Evolutionary conservation across 2,329 filamentous ascomycete species (phyloP), one percentile per base, ranked within the genome.

Genomic region (Lachnellula willkommii): DNA sequence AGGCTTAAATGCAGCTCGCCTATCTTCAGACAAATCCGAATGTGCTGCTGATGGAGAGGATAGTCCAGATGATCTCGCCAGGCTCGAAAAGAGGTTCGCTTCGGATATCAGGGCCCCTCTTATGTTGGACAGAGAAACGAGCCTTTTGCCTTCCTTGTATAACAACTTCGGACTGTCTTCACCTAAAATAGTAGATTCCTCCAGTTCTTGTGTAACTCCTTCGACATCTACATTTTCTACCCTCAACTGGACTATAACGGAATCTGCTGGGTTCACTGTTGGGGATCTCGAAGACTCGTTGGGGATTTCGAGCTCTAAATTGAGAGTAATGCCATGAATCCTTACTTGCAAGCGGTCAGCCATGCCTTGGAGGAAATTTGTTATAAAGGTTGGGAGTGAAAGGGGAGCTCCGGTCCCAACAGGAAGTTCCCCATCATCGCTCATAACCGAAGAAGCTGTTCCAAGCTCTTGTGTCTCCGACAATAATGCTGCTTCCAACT

Each of bases 321-420:
- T 82, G 60, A 91, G 78, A 11, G 78, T 79, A 54, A 93, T 79
- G 26, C 82, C 79, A 50, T 79, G 80, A 56, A 93, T 82, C 50
- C 75, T 77, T 26, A 93, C 73, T 66, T 88, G 82, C 54, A 86
- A 77, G 47, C 88, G 80, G 70, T 94, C 88, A 26, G 87, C 74
- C 49, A 92, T 83, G 32, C 88, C 87, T 62, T 90, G 85, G 5
- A 93, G 71, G 61, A 90, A 89, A 61, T 81, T 82, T 43, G 85
- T 81, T 47, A 94, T 73, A 60, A 91, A 90, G 0, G 75, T 76
- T 5, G 89, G 89, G 4, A 93, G 74, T 1, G 84, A 84, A 35
- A 91, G 73, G 1, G 82, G 74, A 61, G 88, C 81, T 1, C 89
- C 89, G 22, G 87, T 89, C n/a, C 89, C 89, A 4, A 83, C 70